Base-by-base conservation (phyloP, 257 asterid genomes). In the Thymus quinquecostatus region DNA sequence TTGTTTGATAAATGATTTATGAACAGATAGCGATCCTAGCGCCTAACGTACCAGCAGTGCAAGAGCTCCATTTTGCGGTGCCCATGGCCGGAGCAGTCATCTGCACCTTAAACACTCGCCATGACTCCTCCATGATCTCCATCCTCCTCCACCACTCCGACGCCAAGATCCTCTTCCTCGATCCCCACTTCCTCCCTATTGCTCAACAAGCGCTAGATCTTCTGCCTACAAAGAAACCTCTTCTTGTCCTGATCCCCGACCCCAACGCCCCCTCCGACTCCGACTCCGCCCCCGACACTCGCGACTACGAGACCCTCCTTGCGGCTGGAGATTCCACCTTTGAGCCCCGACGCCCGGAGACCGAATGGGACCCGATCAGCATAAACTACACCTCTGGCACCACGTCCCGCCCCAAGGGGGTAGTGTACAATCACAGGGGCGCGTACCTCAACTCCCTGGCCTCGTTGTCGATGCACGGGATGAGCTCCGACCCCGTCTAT, bases 11-110 rank as follows among this genome's bases (percentile, higher is more conserved):
- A 21, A 21, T 21, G 21, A 21, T 21, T 38, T 32, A 2, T 68
- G 64, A 38, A 55, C 86, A 86, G 91, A 84, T 83, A 10, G 88
- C 88, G 14, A 75, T 85, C 29, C 69, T 86, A 50, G 86, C 86
- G 33, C 84, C 86, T 3, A 87, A 87, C 57, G 32, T 84, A 64
- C 92, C 89, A 3, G 92, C 89, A 36, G 81, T 82, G 92, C 84
- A 78, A 27, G 89, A 87, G 82, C 71, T 87, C 60, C 92, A 87
- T 77, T 87, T 87, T 36, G 92, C 92, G 1, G 89, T 84, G 44
- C 92, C 92, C 0, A 87, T 87, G 89, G 88, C 89, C 3, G 92
- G 92, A 73, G 89, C 80, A 4, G 64, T 87, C 47, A 65, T 87
- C 47, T 87, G 92, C 78, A 70, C 88, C 1, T 34, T 87, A 4